phyloP scores from a whole-genome alignment of 1,284 basidiomycete genomes.

The Ustilago cynodontis region DNA sequence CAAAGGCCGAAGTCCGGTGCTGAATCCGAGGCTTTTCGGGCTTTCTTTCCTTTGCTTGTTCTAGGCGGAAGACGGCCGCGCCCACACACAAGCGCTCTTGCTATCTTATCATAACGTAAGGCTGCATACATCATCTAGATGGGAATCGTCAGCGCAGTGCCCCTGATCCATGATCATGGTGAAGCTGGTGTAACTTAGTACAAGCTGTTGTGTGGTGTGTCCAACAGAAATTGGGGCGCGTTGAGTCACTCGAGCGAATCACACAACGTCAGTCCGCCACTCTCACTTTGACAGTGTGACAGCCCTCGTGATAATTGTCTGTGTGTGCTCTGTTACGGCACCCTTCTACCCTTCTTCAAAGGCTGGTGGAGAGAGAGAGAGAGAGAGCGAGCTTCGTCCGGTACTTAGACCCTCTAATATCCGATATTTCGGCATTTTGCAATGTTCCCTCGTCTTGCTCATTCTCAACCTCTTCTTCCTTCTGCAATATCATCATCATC shows the following conservation, averaged over 20 bases:
- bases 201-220: background rate
- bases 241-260: conserved; percentile 5
- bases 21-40: conserved; percentile 10
- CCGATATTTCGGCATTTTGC: conserved; percentile 12
- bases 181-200: too few species aligned
- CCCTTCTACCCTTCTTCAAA: background rate
- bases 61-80: conserved; percentile 31
- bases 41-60: background rate
- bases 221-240: conserved; percentile 4
- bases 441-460: background rate
- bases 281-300: background rate
- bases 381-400: too few species aligned
- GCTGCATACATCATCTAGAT: conserved; percentile 3
- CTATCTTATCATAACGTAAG: conserved; percentile 22
- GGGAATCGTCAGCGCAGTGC: background rate
- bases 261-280: background rate
- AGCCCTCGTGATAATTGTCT: background rate
- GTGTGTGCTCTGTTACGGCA: background rate
- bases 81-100: too few species aligned
- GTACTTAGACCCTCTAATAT: conserved; percentile 20
- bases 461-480: background rate
- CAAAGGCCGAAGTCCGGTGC: conserved; percentile 9
- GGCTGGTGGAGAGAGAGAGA: background rate
- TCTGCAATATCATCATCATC: background rate
- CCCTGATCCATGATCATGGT: too few species aligned